Evolutionary conservation across 2,329 filamentous ascomycete species (phyloP), one percentile per base, ranked within the genome.

Genomic region (Chaetomiaceae sp.): DNA sequence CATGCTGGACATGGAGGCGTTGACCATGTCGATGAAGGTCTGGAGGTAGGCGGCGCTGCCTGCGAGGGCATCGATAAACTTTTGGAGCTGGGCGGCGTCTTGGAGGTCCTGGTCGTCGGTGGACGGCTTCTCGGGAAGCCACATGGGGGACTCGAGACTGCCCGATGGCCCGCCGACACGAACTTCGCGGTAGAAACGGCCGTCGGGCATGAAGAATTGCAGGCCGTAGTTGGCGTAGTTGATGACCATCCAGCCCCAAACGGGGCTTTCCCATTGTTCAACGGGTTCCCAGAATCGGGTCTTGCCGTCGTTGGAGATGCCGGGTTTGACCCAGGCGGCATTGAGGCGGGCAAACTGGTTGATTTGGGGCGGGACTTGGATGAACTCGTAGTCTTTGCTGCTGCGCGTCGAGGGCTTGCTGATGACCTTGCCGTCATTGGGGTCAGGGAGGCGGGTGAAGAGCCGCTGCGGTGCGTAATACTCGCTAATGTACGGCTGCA

Each of bases 141-240:
- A 53, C n/a, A n/a, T 40, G 5, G 27, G 27, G 1, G 11, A 4
- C 5, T 13, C 3, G 33, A 9, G 25, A 16, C 14, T 4, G 27
- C 25, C 36, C 14, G 27, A 18, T 13, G 63, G 66, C 0, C 67
- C 69, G 0, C 65, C 69, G 18, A 72, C 16, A 5, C 70, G 66
- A 0, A 74, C 65, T 49, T 73, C 73, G 10, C 69, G 64, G 58
- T 72, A 75, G 61, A 75, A 76, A 0, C 63, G 69, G n/a, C 73
- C 73, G 29, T 73, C 68, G 0, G 58, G 55, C 0, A 67, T 54
- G 59, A 75, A 75, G 4, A 76, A 18, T 58, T 75, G 73, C 2
- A 75, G 55, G 1, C 67, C 71, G 5, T 62, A 59, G 56, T 76
- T 65, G 25, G 63, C 47, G 37, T 70, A 75, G 60, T 76, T 76